These are phyloP conservation scores for Populus nigra DNA, from an alignment of 345 rosid genomes.

Conservation along the genomic window DNA sequence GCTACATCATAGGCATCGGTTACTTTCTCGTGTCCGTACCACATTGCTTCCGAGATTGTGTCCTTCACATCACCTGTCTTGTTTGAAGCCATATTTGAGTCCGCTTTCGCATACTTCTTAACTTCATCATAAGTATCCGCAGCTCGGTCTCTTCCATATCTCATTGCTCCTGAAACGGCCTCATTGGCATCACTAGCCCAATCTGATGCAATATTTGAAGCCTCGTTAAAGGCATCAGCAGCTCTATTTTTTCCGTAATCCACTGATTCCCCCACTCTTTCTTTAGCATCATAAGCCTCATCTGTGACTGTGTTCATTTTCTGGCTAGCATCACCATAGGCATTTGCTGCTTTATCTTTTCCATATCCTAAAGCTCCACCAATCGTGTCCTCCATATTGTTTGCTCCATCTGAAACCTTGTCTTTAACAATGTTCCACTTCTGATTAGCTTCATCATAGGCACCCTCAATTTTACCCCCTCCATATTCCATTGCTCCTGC, in stretches of 20 bases:
- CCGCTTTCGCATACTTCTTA: not conserved
- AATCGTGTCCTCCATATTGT: not conserved
- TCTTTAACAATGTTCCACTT: constrained; percentile 3
- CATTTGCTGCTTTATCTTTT: constrained; percentile 21
- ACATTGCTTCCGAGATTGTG: not conserved
- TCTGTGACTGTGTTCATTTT: not conserved
- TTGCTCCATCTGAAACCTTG: constrained; percentile 5
- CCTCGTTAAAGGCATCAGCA: not conserved
- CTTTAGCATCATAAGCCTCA: constrained; percentile 10
- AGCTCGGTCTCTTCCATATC: constrained; percentile 19
- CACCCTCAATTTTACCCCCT: constrained; percentile 16
- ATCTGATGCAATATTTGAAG: not conserved
- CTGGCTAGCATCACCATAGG: not conserved
- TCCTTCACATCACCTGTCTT: constrained; percentile 14
- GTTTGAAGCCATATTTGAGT: constrained; percentile 1
- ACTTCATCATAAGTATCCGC: constrained; percentile 3
- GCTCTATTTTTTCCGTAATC: constrained; percentile 1
- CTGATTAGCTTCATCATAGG: not conserved
- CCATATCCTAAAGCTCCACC: constrained; percentile 23
- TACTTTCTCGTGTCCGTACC: not conserved
- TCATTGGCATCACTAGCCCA: constrained; percentile 20
- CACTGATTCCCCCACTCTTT: constrained; percentile 1
- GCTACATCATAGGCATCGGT: not conserved
- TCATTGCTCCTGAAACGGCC: not conserved
- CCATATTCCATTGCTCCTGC: constrained; percentile 25